A percentile compares a stretch with the other conserved stretches of the same genome.
phyloP scores from a whole-genome alignment of 495 filamentous ascomycete species.

The Apiosordaria backusii region DNA sequence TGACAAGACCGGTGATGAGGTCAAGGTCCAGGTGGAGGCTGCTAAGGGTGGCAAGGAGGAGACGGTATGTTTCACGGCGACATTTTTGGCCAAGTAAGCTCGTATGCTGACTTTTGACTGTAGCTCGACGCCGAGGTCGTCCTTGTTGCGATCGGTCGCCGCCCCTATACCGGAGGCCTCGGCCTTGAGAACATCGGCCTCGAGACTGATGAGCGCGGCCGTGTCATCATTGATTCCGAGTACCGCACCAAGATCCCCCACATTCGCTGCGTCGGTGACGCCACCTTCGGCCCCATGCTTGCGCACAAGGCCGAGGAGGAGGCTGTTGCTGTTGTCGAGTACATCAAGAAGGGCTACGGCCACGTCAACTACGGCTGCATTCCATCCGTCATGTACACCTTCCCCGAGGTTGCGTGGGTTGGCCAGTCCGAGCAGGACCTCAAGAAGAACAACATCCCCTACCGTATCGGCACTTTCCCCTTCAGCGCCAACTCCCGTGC shows the following conservation, averaged over 20 bases:
- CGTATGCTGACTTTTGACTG: constrained; percentile 16
- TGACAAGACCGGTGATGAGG: constrained; percentile 65
- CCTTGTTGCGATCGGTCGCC: constrained; percentile 92
- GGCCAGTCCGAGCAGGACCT: constrained; percentile 96
- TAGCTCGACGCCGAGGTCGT: constrained; percentile 94
- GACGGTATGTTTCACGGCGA: constrained; percentile 54
- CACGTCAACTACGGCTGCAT: constrained; percentile 99
- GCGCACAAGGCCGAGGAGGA: constrained; percentile 99
- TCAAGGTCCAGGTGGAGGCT: constrained; percentile 82
- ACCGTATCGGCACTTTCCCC: constrained; percentile 89
- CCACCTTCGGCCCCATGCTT: constrained; percentile 97
- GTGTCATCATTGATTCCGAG: constrained; percentile 94
- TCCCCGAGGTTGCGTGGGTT: constrained; percentile 98
- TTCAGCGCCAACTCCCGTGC: constrained; percentile 96
- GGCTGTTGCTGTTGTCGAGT: constrained; percentile 89
- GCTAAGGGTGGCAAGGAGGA: constrained; percentile 96
- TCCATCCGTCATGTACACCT: constrained; percentile 98
- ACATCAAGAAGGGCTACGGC: constrained; percentile 93
- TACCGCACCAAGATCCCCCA: constrained; percentile 96
- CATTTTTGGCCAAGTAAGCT: neutral
- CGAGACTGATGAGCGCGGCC: constrained; percentile 89
- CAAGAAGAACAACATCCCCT: constrained; percentile 83
- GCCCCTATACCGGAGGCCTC: constrained; percentile 88
- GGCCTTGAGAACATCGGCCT: constrained; percentile 91
- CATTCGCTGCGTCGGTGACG: constrained; percentile 95